phyloP scores from a whole-genome alignment of 2,329 filamentous ascomycete species.

The Uncinocarpus reesii region DNA sequence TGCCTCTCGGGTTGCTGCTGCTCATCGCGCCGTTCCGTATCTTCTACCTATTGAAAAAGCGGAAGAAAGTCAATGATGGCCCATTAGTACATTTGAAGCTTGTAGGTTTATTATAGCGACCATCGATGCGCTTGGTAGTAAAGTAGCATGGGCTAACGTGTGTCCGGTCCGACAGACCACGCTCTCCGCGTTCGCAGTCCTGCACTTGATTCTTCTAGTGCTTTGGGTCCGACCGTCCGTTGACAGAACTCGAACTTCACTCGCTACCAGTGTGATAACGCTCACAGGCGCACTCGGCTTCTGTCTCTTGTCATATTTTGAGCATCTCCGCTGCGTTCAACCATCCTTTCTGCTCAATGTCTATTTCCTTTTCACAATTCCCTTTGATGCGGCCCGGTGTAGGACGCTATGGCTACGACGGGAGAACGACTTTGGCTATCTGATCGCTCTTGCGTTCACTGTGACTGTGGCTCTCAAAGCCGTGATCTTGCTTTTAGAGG shows the following conservation, averaged over 20 bases:
- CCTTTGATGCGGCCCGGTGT: slow-evolving; percentile 39
- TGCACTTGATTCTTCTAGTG: slow-evolving; percentile 31
- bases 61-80: slow-evolving; percentile 28
- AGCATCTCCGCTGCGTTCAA: slow-evolving; percentile 38
- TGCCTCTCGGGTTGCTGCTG: slow-evolving; percentile 31
- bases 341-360: slow-evolving; percentile 41
- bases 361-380: slow-evolving; percentile 38
- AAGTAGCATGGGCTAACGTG: slow-evolving; percentile 4
- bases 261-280: slow-evolving; percentile 27
- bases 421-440: slow-evolving; percentile 22
- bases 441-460: slow-evolving; percentile 37
- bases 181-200: slow-evolving; percentile 26
- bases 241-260: slow-evolving; percentile 27
- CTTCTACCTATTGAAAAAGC: slow-evolving; percentile 27
- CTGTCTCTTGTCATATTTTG: slow-evolving; percentile 36
- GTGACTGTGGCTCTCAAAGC: slow-evolving; percentile 36
- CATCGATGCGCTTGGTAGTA: background rate
- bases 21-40: slow-evolving; percentile 29
- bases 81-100: slow-evolving; percentile 27
- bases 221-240: slow-evolving; percentile 29
- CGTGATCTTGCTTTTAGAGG: slow-evolving; percentile 38
- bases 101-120: slow-evolving; percentile 23
- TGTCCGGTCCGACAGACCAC: slow-evolving; percentile 19
- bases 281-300: slow-evolving; percentile 27
- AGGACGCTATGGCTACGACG: slow-evolving; percentile 37